Evolutionary conservation across 2,329 filamentous ascomycete genomes (phyloP).

Genomic region (Fonsecaea nubica): DNA sequence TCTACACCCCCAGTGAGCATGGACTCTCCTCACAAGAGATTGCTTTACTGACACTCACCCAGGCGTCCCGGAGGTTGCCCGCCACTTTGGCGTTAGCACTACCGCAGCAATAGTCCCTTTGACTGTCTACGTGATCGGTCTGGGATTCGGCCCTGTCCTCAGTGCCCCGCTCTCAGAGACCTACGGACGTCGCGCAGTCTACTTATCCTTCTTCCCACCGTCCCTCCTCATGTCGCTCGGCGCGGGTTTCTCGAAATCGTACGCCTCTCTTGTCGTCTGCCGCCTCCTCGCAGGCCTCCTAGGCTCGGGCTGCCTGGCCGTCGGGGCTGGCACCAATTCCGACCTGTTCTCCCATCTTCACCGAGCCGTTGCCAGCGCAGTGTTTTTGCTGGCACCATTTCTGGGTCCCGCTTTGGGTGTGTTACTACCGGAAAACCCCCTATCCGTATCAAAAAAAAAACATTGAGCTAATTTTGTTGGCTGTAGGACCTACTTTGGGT

Average conservation of each 20-base stretch:
- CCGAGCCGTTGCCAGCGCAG: constrained; percentile 64
- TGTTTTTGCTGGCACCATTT: constrained; percentile 66
- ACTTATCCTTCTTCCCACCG: constrained; percentile 69
- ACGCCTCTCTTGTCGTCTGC: constrained; percentile 72
- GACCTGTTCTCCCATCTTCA: constrained; percentile 60
- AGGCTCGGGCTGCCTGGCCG: constrained; percentile 70
- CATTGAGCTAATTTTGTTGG: neutral
- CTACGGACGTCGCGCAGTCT: constrained; percentile 71
- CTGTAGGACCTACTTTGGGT: constrained; percentile 66
- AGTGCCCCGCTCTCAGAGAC: constrained; percentile 78
- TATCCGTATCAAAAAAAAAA: neutral
- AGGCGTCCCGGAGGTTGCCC: constrained; percentile 63
- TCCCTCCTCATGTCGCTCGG: constrained; percentile 61
- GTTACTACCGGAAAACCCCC: neutral
- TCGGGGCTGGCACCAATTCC: constrained; percentile 73
- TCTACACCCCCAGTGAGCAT: constrained; percentile 42
- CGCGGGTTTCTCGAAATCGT: constrained; percentile 61
- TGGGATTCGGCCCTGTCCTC: constrained; percentile 73
- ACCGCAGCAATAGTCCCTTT: constrained; percentile 62
- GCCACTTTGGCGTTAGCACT: constrained; percentile 42
- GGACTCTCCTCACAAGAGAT: neutral
- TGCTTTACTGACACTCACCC: neutral
- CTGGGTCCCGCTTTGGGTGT: constrained; percentile 66
- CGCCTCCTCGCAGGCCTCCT: constrained; percentile 79
- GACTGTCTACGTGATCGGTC: constrained; percentile 73